Percentiles rank a stretch among this genome's conserved stretches.
phyloP scores from a whole-genome alignment of 306 rosid genomes.

The Quercus agrifolia region DNA sequence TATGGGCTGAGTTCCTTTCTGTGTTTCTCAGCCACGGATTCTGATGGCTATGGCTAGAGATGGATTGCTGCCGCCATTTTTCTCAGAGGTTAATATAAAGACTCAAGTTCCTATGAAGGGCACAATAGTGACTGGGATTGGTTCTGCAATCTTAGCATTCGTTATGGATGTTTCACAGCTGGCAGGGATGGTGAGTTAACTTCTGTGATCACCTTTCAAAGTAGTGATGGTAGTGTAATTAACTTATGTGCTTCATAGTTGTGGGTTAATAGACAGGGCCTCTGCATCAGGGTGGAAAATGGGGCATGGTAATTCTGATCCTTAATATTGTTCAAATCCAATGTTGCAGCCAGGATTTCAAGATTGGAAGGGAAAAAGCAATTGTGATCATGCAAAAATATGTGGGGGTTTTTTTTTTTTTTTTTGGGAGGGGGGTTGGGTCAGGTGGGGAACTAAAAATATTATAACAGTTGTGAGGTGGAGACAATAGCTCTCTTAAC shows the following conservation, averaged over 20 bases:
- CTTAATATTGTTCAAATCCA: not conserved
- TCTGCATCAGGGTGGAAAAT: not conserved
- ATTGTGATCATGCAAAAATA: no score
- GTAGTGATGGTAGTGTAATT: not conserved
- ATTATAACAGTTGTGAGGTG: no score
- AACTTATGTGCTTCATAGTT: not conserved
- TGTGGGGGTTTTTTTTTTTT: no score
- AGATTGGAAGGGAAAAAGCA: not conserved
- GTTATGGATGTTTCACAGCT: slow-evolving; percentile 80
- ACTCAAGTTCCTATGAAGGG: slow-evolving; percentile 54
- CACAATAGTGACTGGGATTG: slow-evolving; percentile 71
- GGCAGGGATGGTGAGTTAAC: slow-evolving; percentile 86
- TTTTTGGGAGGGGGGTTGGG: no score
- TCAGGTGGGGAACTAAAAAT: no score
- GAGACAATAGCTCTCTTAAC: no score
- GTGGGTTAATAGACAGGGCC: not conserved
- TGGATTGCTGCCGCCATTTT: slow-evolving; percentile 53
- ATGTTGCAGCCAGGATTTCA: not conserved
- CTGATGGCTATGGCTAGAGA: slow-evolving; percentile 67
- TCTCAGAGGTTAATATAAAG: slow-evolving; percentile 37
- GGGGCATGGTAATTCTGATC: not conserved
- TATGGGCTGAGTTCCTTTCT: not conserved
- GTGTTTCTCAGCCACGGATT: slow-evolving; percentile 47
- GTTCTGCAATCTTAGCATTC: slow-evolving; percentile 67
- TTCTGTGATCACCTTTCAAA: not conserved